Conservation (phyloP, 768 basidiomycete species). For the Boletus rubescentipes region DNA sequence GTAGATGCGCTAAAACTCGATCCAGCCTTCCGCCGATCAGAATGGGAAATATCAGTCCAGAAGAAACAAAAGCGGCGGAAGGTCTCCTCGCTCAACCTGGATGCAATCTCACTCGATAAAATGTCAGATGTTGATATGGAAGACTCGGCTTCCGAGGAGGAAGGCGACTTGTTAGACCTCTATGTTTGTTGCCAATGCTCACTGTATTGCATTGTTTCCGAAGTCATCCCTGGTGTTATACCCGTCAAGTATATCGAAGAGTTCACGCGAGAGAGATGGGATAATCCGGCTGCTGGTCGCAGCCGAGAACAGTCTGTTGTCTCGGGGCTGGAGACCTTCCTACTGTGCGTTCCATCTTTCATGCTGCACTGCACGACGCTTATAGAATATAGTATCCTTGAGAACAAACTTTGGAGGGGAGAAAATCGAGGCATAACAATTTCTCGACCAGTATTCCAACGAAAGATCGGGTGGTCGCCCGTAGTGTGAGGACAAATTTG, state of each 20-base stretch:
- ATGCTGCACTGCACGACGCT: not conserved
- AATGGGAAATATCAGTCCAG: slow-evolving; percentile 55
- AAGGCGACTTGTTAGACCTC: slow-evolving; percentile 66
- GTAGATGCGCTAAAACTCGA: slow-evolving; percentile 68
- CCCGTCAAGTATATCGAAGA: slow-evolving; percentile 61
- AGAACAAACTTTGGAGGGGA: slow-evolving; percentile 74
- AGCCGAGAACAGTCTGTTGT: slow-evolving; percentile 54
- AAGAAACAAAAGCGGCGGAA: slow-evolving; percentile 57
- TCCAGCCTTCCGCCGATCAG: slow-evolving; percentile 55
- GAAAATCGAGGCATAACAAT: slow-evolving; percentile 60
- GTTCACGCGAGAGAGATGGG: slow-evolving; percentile 58
- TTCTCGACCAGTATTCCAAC: slow-evolving; percentile 52
- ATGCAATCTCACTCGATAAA: slow-evolving; percentile 20
- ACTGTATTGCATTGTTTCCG: slow-evolving; percentile 67
- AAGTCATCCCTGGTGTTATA: slow-evolving; percentile 72
- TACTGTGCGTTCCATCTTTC: slow-evolving; percentile 48
- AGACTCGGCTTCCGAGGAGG: slow-evolving; percentile 32
- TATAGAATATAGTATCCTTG: slow-evolving; percentile 52
- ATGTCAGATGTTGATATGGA: slow-evolving; percentile 33
- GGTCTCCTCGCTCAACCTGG: slow-evolving; percentile 40
- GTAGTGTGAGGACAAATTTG: slow-evolving; percentile 47
- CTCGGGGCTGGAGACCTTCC: slow-evolving; percentile 61
- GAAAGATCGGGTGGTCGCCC: slow-evolving; percentile 65
- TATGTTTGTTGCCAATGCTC: slow-evolving; percentile 87
- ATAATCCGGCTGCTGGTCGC: slow-evolving; percentile 57